Conservation (phyloP, 140 eudicot species). For the Senecio squalidus region DNA sequence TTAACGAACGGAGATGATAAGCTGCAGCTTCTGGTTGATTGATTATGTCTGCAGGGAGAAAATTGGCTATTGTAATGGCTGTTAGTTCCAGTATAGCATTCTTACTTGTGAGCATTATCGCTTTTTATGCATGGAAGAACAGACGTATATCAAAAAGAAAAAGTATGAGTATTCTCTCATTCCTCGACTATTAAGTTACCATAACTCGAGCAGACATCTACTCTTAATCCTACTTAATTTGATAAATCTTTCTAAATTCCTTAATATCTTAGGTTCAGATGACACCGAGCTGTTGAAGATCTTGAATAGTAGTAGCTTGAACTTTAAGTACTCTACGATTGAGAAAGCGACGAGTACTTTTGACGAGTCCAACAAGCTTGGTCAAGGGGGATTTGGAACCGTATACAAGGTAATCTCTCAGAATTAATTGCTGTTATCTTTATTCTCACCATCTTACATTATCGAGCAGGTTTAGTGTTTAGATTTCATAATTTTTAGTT, state of each 20-base stretch:
- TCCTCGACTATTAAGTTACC: background rate
- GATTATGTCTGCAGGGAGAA: slow-evolving; percentile 30
- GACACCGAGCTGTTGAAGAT: slow-evolving; percentile 44
- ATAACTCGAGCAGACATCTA: background rate
- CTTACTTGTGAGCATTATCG: slow-evolving; percentile 28
- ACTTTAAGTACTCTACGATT: slow-evolving; percentile 58
- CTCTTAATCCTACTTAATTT: background rate
- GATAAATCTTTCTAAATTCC: background rate
- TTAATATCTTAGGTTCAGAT: slow-evolving; percentile 31
- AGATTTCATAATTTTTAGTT: background rate
- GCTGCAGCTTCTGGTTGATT: background rate
- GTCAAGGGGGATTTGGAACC: slow-evolving; percentile 80
- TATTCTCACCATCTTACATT: no score
- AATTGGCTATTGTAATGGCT: slow-evolving; percentile 30
- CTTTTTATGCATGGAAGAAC: slow-evolving; percentile 37
- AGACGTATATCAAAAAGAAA: slow-evolving; percentile 36
- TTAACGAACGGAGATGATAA: background rate
- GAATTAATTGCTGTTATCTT: no score
- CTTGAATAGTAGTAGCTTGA: slow-evolving; percentile 57
- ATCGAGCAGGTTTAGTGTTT: no score
- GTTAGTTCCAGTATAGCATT: slow-evolving; percentile 44
- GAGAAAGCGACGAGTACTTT: slow-evolving; percentile 60
- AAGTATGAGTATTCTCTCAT: slow-evolving; percentile 25
- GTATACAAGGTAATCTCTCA: slow-evolving; percentile 54
- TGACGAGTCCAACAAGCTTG: slow-evolving; percentile 66